Conservation (phyloP, 345 rosid species). For the Lepidium africanum region DNA sequence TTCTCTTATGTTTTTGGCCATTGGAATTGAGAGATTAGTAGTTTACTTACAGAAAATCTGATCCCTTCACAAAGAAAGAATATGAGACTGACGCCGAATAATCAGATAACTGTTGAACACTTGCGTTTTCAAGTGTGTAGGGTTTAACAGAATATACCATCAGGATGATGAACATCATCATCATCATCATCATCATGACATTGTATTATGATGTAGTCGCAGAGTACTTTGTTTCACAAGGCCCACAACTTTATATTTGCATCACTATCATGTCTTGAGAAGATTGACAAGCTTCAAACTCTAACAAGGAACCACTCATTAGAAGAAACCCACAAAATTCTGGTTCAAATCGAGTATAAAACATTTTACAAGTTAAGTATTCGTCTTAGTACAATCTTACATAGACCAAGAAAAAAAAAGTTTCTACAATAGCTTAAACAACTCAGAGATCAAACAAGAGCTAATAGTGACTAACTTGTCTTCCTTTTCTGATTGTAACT, state of each 20-base stretch:
- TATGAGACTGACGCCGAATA: neutral
- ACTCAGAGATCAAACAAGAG: neutral
- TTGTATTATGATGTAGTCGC: neutral
- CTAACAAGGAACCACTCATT: neutral
- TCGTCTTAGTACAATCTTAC: neutral
- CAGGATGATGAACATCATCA: neutral
- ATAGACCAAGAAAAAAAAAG: neutral
- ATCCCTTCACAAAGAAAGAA: neutral
- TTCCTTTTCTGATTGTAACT: neutral
- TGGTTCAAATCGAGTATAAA: neutral
- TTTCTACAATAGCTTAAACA: neutral
- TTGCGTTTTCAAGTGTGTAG: slow-evolving; percentile 1
- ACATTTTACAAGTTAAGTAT: neutral
- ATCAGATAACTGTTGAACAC: slow-evolving; percentile 1
- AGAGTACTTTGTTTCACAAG: neutral
- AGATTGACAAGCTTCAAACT: too few relatives aligned
- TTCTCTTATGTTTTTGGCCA: neutral
- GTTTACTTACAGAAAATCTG: neutral
- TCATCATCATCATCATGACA: neutral
- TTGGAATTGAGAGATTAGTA: slow-evolving; percentile 7
- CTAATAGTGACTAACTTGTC: neutral
- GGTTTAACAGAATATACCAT: neutral
- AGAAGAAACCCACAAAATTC: neutral
- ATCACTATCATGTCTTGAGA: neutral
- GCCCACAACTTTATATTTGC: neutral